Percentiles rank a stretch among this genome's conserved stretches.
Evolutionary conservation across 2,329 filamentous ascomycete species (phyloP).

Genomic region (Dendrostoma leiphaemia): DNA sequence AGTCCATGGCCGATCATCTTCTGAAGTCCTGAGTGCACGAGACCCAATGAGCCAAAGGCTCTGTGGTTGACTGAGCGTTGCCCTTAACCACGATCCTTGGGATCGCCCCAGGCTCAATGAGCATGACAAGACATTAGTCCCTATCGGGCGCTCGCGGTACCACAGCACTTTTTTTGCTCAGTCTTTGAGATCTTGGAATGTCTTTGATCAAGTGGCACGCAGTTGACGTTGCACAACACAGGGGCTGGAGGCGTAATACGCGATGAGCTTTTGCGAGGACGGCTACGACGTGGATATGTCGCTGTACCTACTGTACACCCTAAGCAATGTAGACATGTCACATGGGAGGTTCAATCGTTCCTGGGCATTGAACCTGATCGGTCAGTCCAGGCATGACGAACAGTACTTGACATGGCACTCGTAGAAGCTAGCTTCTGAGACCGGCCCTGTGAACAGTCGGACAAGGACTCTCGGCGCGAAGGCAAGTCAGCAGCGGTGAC

Average conservation of each 20-base stretch:
- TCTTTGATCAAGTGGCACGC: conserved; percentile 18
- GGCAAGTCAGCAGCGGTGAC: conserved; percentile 10
- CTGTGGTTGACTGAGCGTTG: too few species aligned
- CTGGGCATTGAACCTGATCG: too few species aligned
- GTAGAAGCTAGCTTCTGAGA: neutral
- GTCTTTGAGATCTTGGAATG: neutral
- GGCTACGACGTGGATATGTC: neutral
- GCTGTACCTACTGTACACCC: too few species aligned
- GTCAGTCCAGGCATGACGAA: too few species aligned
- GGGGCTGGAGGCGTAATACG: neutral
- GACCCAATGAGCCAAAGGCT: too few species aligned
- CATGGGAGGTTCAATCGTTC: too few species aligned
- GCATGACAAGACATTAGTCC: neutral
- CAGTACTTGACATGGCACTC: neutral
- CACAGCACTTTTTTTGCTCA: neutral
- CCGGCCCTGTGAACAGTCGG: conserved; percentile 7
- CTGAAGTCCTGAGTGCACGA: too few species aligned
- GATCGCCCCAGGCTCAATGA: too few species aligned
- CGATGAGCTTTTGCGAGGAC: neutral
- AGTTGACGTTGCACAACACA: neutral
- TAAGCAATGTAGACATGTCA: too few species aligned
- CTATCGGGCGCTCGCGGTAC: neutral
- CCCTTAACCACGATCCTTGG: too few species aligned
- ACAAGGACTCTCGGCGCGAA: conserved; percentile 8
- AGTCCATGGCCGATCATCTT: too few species aligned